Evolutionary conservation across 2,329 filamentous ascomycete genomes (phyloP).

Genomic region (Aureobasidium sp.): DNA sequence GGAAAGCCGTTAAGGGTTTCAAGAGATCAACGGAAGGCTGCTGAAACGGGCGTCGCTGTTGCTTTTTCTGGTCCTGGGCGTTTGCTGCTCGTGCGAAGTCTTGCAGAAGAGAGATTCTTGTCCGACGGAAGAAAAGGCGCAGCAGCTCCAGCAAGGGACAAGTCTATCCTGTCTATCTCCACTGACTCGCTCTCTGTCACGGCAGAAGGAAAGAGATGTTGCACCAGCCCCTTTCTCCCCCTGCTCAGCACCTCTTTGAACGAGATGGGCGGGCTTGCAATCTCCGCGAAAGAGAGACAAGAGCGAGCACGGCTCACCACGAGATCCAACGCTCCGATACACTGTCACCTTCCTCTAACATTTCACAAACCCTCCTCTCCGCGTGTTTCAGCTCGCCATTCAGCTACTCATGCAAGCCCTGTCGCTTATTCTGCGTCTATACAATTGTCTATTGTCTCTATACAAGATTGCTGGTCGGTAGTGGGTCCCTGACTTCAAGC

Average conservation of each 20-base stretch:
- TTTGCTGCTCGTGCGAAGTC: neutral
- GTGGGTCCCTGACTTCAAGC: neutral
- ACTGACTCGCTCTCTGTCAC: neutral
- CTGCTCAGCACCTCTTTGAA: neutral
- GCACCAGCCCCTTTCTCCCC: slow-evolving; percentile 7
- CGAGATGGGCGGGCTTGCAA: neutral
- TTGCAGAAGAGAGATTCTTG: neutral
- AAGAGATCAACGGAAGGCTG: slow-evolving; percentile 3
- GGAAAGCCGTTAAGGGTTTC: neutral
- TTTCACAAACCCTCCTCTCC: neutral
- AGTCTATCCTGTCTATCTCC: neutral
- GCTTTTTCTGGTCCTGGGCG: neutral
- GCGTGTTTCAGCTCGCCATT: neutral
- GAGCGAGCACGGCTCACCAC: neutral
- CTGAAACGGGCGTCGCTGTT: slow-evolving; percentile 5
- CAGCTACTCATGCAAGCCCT: neutral
- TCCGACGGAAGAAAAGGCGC: neutral
- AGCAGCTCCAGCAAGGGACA: neutral
- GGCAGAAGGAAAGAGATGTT: neutral
- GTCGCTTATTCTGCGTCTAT: neutral
- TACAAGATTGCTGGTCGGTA: neutral
- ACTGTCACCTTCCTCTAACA: neutral
- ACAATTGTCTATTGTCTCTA: slow-evolving; percentile 2
- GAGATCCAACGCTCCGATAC: neutral
- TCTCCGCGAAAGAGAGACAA: neutral